These are phyloP conservation scores for Pneumocystis sp. DNA, from an alignment of 1,139 yeast species.

Conservation along the genomic window DNA sequence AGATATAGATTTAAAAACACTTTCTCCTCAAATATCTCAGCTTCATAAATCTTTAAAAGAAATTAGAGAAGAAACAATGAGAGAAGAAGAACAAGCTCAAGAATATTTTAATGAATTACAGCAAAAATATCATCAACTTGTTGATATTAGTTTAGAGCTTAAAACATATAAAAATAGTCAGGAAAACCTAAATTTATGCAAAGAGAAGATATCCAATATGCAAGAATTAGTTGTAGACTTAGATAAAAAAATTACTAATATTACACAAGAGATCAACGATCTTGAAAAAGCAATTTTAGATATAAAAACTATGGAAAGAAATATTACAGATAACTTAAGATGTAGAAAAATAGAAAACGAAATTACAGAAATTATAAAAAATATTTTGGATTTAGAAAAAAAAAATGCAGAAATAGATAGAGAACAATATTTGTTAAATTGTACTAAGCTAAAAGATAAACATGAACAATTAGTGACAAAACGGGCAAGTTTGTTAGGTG, in stretches of 20 bases:
- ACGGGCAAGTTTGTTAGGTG: conserved; percentile 58
- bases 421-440: conserved; percentile 46
- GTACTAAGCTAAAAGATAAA: conserved; percentile 38
- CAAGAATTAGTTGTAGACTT: conserved; percentile 8
- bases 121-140: not conserved
- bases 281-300: conserved; percentile 32
- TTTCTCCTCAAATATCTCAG: conserved; percentile 3
- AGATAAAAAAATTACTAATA: conserved; percentile 12
- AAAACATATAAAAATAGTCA: conserved; percentile 10
- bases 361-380: conserved; percentile 24
- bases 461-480: conserved; percentile 48
- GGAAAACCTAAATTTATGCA: conserved; percentile 3
- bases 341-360: conserved; percentile 30
- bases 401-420: conserved; percentile 52
- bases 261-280: conserved; percentile 7
- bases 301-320: conserved; percentile 38
- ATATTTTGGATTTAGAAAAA: conserved; percentile 33
- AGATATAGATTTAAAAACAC: conserved; percentile 1
- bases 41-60: conserved; percentile 12
- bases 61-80: conserved; percentile 9
- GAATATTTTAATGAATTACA: not conserved
- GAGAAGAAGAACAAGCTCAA: conserved; percentile 2
- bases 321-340: conserved; percentile 41
- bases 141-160: conserved; percentile 4
- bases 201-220: conserved; percentile 6